These are phyloP conservation scores for Sphaceloma murrayae DNA, from an alignment of 2,329 filamentous ascomycete genomes.

Conservation along the genomic window DNA sequence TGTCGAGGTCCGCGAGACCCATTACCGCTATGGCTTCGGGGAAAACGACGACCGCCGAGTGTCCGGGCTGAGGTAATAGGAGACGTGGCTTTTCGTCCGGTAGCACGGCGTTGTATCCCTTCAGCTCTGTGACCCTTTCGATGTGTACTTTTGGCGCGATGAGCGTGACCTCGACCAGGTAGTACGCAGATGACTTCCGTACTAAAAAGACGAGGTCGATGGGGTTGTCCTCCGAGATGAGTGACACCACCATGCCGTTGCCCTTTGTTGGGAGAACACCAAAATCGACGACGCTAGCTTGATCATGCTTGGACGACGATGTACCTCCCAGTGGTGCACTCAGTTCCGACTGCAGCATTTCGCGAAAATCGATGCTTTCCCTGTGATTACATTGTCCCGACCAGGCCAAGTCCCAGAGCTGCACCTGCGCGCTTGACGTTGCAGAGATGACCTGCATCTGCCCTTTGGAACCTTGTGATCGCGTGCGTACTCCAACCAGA, in stretches of 20 bases:
- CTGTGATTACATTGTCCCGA: conserved; percentile 71
- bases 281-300: conserved; percentile 8
- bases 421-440: conserved; percentile 66
- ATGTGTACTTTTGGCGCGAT: conserved; percentile 46
- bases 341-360: conserved; percentile 54
- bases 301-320: conserved; percentile 19
- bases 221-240: conserved; percentile 41
- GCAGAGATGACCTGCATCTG: conserved; percentile 77
- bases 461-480: conserved; percentile 60
- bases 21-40: conserved; percentile 67
- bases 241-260: conserved; percentile 21
- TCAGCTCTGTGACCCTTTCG: conserved; percentile 58
- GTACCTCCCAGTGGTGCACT: conserved; percentile 43
- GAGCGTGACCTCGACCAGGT: conserved; percentile 62
- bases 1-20: conserved; percentile 56
- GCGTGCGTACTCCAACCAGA: conserved; percentile 69
- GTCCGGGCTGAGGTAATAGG: conserved; percentile 65
- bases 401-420: conserved; percentile 82
- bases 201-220: conserved; percentile 37
- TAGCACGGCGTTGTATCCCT: conserved; percentile 40
- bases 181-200: conserved; percentile 48
- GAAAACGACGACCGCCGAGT: conserved; percentile 76
- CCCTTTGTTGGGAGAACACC: conserved; percentile 3
- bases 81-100: conserved; percentile 46
- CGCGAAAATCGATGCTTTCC: conserved; percentile 60